Evolutionary conservation across 1,284 basidiomycete species (phyloP).

Genomic region (Marasmius fiardii): DNA sequence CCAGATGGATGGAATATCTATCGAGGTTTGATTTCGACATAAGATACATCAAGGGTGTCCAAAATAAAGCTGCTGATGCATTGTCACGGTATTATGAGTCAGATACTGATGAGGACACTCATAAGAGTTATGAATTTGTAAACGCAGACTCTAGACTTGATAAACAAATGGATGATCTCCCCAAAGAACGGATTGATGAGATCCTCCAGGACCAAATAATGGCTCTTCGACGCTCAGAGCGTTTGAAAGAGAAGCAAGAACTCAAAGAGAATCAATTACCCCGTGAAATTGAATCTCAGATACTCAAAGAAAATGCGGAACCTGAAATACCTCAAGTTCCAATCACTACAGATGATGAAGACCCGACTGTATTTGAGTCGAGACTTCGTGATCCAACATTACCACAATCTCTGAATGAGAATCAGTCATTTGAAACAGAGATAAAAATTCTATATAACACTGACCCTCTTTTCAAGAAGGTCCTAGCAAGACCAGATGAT

Average conservation of each 20-base stretch:
- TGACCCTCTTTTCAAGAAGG: too few species aligned
- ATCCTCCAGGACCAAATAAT: neutral
- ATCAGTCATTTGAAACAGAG: too few species aligned
- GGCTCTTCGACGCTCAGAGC: neutral
- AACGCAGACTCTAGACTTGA: conserved; percentile 24
- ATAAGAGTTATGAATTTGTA: conserved; percentile 22
- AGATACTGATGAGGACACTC: conserved; percentile 19
- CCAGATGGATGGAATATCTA: conserved; percentile 32
- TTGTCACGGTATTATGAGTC: conserved; percentile 29
- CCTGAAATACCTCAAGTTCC: too few species aligned
- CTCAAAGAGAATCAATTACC: too few species aligned
- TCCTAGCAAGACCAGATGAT: too few species aligned
- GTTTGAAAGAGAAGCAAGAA: conserved; percentile 2
- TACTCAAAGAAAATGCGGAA: neutral
- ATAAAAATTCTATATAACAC: too few species aligned
- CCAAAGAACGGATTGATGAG: conserved; percentile 8
- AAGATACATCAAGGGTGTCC: conserved; percentile 26
- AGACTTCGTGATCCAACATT: too few species aligned
- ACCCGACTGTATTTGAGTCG: too few species aligned
- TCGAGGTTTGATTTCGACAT: conserved; percentile 28
- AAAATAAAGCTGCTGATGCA: conserved; percentile 30
- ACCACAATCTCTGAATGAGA: too few species aligned
- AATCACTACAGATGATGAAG: too few species aligned
- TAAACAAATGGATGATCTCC: conserved; percentile 23
- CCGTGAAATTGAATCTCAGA: neutral